Base-by-base conservation (phyloP, 1,139 yeast genomes). In the Pichia sp. region DNA sequence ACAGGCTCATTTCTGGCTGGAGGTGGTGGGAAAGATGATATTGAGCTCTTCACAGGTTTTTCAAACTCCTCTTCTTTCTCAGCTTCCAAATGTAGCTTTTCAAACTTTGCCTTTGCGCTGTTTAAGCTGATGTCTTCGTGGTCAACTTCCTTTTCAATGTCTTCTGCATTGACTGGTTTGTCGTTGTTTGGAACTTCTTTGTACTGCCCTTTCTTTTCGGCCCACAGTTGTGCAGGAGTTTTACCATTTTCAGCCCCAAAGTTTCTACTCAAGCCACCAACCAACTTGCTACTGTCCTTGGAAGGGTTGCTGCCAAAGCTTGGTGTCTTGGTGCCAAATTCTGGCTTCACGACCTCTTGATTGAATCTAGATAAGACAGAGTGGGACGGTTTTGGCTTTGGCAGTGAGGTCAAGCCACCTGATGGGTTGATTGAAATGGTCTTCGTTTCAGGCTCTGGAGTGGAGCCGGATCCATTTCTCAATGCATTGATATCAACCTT, bases 171-270 rank as follows among this genome's bases (percentile, higher is more conserved):
- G 11, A 67, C 65, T 4, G 71, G 70, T 13, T 54, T 62, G 2
- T 61, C 64, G 47, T 62, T 63, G 5, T 54, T 54, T 29, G 72
- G 61, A 48, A 77, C 82, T 43, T 75, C 75, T 63, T 75, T 79
- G 64, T 74, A 80, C 63, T 81, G 78, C 51, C 88, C 93, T 69
- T 85, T 85, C 75, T 84, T 89, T 70, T 89, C 97, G 23, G 97
- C 97, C 97, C 97, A 90, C 41, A 88, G 67, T 71, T 90, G 97
- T 41, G 97, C 97, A 34, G 98, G 97, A 4, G 96, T 87, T 72
- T 89, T 88, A 58, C 96, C 97, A 56, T 79, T 81, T 61, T 80
- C 80, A 52, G 88, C 75, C 58, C 82, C 95, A 69, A 82, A 87
- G 67, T 85, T 80, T 70, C 85, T 81, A 54, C 84, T 80, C 45